Base-by-base conservation (phyloP, 768 basidiomycete species). In the Mycena haematopus region DNA sequence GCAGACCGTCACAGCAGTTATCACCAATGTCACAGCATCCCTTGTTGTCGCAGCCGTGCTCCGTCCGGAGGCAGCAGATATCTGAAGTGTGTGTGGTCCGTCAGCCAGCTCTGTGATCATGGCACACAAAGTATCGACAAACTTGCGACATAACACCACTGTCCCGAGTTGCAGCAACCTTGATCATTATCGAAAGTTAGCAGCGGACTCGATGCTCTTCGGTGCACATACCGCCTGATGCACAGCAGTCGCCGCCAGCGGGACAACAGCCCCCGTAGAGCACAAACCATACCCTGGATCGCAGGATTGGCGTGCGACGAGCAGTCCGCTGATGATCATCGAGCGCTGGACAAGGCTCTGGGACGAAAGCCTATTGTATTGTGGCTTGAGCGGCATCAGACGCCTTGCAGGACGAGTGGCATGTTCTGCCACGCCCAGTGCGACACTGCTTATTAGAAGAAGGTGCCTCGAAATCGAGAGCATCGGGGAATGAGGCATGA, bases 1-100 rank as follows among this genome's bases (percentile, higher is more conserved):
- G 10, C 29, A 33, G 13, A 58, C 56, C 56, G 4, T n/a, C 38
- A 22, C 56, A 58, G 19, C 56, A 58, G 2, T 58, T 38, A 19
- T 50, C 56, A 8, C 56, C 56, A 7, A 27, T 4, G 15, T n/a
- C 9, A 14, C 49, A 57, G 21, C 56, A 58, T 38, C 47, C 56
- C 19, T 14, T 22, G 9, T 58, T 40, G 31, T 58, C 47, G 29
- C 56, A 58, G 2, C 56, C 56, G 15, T 21, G 8, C 56, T 57
- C 27, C 24, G 54, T 19, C 10, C 19, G 54, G 6, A 24, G 25
- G 54, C 54, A 56, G 54, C 54, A 56, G 40, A 42, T 7, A 42
- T n/a, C 40, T 42, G 17, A 42, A 42, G 40, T 17, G 40, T n/a
- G n/a, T n/a, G n/a, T n/a, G n/a, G n/a, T n/a, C n/a, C n/a, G n/a